These are phyloP conservation scores for Platanus orientalis DNA, from an alignment of 164 flowering plant species.

Conservation along the genomic window DNA sequence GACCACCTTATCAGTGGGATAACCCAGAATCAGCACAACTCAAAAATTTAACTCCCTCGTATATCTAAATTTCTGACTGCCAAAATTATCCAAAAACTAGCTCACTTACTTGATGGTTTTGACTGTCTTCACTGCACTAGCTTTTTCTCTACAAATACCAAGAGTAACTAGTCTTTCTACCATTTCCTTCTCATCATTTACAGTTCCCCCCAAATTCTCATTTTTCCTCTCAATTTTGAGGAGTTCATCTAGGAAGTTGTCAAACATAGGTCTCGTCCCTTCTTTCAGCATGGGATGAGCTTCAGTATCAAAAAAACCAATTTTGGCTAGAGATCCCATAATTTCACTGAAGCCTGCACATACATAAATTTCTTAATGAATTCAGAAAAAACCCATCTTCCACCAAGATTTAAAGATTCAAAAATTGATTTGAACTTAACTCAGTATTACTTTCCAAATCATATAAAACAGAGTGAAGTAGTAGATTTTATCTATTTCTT, in stretches of 20 bases:
- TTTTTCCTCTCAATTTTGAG: slow-evolving; percentile 26
- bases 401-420: not conserved
- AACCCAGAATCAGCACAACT: not conserved
- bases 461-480: not conserved
- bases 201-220: slow-evolving; percentile 16
- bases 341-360: slow-evolving; percentile 72
- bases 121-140: slow-evolving; percentile 54
- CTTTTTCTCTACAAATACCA: slow-evolving; percentile 61
- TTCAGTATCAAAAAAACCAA: slow-evolving; percentile 62
- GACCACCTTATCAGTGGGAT: not conserved
- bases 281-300: slow-evolving; percentile 44
- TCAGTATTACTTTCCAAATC: not conserved
- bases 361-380: slow-evolving; percentile 5
- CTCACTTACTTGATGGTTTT: slow-evolving; percentile 65
- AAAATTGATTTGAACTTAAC: not conserved
- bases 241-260: slow-evolving; percentile 52
- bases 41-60: not conserved
- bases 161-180: slow-evolving; percentile 40
- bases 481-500: not conserved
- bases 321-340: slow-evolving; percentile 75
- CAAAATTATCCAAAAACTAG: not conserved
- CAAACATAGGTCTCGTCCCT: slow-evolving; percentile 46
- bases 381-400: not conserved
- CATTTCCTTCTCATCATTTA: slow-evolving; percentile 44
- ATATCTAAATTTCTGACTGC: not conserved